Conservation (phyloP, 2,329 filamentous ascomycete genomes). For the Cladosporium sp. region DNA sequence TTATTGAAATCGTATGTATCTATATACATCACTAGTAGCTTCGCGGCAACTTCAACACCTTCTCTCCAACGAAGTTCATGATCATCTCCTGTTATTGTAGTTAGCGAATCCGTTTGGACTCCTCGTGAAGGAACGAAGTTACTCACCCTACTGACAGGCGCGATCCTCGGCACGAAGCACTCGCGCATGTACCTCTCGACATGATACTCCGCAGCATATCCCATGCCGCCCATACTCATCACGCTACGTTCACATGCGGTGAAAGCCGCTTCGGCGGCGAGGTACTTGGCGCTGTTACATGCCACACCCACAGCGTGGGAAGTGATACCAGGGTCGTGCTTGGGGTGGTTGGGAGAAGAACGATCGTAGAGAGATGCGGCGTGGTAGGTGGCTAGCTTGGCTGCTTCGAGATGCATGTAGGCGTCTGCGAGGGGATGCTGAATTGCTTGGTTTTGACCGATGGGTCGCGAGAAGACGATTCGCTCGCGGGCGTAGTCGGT, state of each 20-base stretch:
- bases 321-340: constrained; percentile 42
- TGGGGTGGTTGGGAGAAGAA: constrained; percentile 38
- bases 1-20: neutral
- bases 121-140: too few relatives aligned
- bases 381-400: constrained; percentile 63
- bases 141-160: constrained; percentile 58
- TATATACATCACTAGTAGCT: constrained; percentile 57
- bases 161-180: constrained; percentile 61
- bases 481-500: constrained; percentile 51
- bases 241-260: constrained; percentile 62
- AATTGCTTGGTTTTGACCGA: constrained; percentile 63
- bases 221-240: constrained; percentile 63
- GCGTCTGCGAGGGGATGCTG: constrained; percentile 61
- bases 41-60: constrained; percentile 65
- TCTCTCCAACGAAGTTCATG: constrained; percentile 71
- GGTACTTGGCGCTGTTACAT: constrained; percentile 59
- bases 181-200: constrained; percentile 63
- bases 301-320: constrained; percentile 55
- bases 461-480: constrained; percentile 58
- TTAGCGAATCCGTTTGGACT: neutral
- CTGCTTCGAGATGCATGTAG: constrained; percentile 64
- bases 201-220: constrained; percentile 64
- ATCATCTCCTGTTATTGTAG: constrained; percentile 65
- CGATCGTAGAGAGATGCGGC: constrained; percentile 61
- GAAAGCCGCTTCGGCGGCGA: constrained; percentile 64